Evolutionary conservation across 768 basidiomycete genomes (phyloP).

Genomic region (Galerina sulciceps): DNA sequence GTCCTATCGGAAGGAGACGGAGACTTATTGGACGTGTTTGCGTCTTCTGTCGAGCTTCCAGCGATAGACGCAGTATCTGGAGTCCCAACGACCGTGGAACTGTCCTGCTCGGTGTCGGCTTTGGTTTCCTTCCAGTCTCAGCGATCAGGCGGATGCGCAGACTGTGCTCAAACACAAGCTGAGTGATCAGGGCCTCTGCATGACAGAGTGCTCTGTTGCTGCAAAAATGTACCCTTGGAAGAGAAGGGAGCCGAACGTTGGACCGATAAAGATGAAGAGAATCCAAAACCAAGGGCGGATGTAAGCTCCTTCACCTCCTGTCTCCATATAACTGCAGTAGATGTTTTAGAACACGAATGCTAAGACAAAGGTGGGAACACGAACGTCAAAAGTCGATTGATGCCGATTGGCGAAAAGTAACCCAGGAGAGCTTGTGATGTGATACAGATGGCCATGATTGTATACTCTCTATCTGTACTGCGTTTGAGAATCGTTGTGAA

Average conservation of each 20-base stretch:
- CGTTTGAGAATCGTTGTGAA: neutral
- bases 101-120: neutral
- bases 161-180: slow-evolving; percentile 46
- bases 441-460: slow-evolving; percentile 30
- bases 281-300: slow-evolving; percentile 47
- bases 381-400: slow-evolving; percentile 7
- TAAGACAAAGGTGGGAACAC: neutral
- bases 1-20: slow-evolving; percentile 28
- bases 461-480: slow-evolving; percentile 29
- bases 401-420: slow-evolving; percentile 39
- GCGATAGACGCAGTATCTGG: slow-evolving; percentile 3
- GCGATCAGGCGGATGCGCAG: slow-evolving; percentile 68
- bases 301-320: slow-evolving; percentile 44
- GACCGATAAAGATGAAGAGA: slow-evolving; percentile 53
- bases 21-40: slow-evolving; percentile 50
- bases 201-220: slow-evolving; percentile 41
- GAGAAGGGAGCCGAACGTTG: slow-evolving; percentile 42
- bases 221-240: slow-evolving; percentile 61
- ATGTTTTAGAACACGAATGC: neutral
- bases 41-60: neutral
- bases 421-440: slow-evolving; percentile 20
- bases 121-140: slow-evolving; percentile 26
- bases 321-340: slow-evolving; percentile 58
- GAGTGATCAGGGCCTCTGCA: slow-evolving; percentile 45
- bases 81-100: neutral